Percentiles rank a stretch among this genome's conserved stretches.
These are phyloP conservation scores for Phascolomyces articulosus DNA, from an alignment of 371 early-diverging fungal species.

Conservation along the genomic window DNA sequence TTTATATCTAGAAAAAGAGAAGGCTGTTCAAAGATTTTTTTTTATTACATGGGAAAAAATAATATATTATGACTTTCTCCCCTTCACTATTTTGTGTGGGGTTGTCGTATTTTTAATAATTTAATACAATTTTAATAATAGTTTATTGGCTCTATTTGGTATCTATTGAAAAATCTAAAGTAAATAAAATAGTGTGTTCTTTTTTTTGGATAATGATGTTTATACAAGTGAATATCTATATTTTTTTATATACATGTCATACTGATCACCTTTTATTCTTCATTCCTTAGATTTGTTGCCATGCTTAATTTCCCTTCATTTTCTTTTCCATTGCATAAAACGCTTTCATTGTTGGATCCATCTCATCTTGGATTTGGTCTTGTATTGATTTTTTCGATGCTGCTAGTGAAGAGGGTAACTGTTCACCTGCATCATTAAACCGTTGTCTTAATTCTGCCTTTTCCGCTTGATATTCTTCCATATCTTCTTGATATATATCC, in stretches of 20 bases:
- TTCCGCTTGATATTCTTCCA: constrained; percentile 35
- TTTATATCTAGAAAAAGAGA: too few species aligned
- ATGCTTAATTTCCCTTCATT: constrained; percentile 4
- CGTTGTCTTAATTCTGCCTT: constrained; percentile 25
- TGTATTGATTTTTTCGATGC: constrained; percentile 13
- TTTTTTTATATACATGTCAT: too few species aligned
- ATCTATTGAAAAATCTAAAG: background rate
- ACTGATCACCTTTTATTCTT: too few species aligned
- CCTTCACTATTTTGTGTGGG: too few species aligned
- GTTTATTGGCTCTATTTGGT: constrained; percentile 1
- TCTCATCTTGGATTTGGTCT: constrained; percentile 30
- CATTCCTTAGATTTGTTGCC: too few species aligned
- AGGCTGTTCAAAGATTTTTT: too few species aligned
- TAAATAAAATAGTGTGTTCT: too few species aligned
- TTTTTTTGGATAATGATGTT: too few species aligned
- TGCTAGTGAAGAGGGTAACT: constrained; percentile 28
- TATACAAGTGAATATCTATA: too few species aligned
- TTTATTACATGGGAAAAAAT: too few species aligned
- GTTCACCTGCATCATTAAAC: constrained; percentile 29
- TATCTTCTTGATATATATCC: constrained; percentile 51
- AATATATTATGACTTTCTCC: too few species aligned
- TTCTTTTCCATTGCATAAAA: constrained; percentile 48
- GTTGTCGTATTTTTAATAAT: background rate
- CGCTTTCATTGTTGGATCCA: constrained; percentile 52
- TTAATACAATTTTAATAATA: background rate